phyloP scores from a whole-genome alignment of 441 rosid species.

The Syzygium malaccense region DNA sequence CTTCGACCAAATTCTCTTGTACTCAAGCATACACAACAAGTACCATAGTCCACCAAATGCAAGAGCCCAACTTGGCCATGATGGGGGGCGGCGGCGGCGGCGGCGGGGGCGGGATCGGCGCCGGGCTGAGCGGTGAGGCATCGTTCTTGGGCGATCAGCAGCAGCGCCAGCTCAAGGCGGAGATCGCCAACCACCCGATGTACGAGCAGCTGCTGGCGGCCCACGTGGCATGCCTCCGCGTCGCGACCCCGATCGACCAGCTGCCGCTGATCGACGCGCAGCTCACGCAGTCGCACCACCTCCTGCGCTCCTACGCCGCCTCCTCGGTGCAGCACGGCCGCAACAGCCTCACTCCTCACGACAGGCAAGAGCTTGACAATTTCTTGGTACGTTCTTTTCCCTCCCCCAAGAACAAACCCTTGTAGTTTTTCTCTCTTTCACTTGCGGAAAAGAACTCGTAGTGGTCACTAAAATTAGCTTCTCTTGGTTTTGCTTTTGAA shows the following conservation, averaged over 20 bases:
- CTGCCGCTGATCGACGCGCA: slow-evolving; percentile 88
- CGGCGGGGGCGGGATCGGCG: slow-evolving; percentile 12
- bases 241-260: slow-evolving; percentile 95
- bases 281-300: slow-evolving; percentile 69
- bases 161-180: slow-evolving; percentile 59
- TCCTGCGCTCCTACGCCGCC: slow-evolving; percentile 77
- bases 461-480: neutral
- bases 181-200: slow-evolving; percentile 77
- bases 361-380: slow-evolving; percentile 85
- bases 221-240: slow-evolving; percentile 84
- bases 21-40: neutral
- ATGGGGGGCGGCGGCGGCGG: slow-evolving; percentile 34
- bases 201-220: slow-evolving; percentile 81
- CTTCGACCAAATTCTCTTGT: neutral
- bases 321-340: slow-evolving; percentile 27
- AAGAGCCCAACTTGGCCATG: slow-evolving; percentile 66
- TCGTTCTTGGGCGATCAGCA: slow-evolving; percentile 34
- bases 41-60: slow-evolving; percentile 26
- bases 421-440: neutral
- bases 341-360: slow-evolving; percentile 40
- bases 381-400: slow-evolving; percentile 51
- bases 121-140: slow-evolving; percentile 24
- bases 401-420: neutral
- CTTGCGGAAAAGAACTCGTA: neutral
- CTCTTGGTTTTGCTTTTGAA: neutral